Evolutionary conservation across 2,329 filamentous ascomycete species (phyloP).

Genomic region (Trichophyton mentagrophytes): DNA sequence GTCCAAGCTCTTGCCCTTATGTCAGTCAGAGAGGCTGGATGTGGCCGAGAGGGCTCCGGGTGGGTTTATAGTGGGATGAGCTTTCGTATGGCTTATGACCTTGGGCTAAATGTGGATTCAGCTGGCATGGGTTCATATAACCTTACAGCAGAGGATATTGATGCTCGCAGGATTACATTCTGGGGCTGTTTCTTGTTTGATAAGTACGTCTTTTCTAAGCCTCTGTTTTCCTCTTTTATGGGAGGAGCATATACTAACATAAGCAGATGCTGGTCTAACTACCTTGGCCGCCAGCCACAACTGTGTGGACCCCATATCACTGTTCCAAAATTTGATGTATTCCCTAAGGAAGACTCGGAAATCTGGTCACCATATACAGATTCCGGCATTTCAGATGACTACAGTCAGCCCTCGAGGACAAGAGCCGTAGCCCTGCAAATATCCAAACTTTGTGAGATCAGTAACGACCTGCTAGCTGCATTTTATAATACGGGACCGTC

Average conservation of each 20-base stretch:
- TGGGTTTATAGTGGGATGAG: slow-evolving; percentile 99
- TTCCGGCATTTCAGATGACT: slow-evolving; percentile 57
- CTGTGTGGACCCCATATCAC: slow-evolving; percentile 67
- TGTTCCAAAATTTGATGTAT: slow-evolving; percentile 79
- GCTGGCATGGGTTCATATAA: slow-evolving; percentile 50
- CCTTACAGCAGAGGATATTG: slow-evolving; percentile 69
- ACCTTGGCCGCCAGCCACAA: slow-evolving; percentile 81
- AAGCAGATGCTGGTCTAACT: slow-evolving; percentile 79
- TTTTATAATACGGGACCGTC: slow-evolving; percentile 73
- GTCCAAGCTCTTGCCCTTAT: slow-evolving; percentile 90
- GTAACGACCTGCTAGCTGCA: slow-evolving; percentile 71
- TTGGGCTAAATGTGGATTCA: slow-evolving; percentile 79
- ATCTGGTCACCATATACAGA: slow-evolving; percentile 85
- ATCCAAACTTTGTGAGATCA: slow-evolving; percentile 78
- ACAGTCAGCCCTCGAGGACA: slow-evolving; percentile 64
- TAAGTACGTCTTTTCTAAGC: slow-evolving; percentile 43
- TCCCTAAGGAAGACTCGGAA: slow-evolving; percentile 74
- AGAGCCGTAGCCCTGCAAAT: slow-evolving; percentile 72
- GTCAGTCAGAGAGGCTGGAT: slow-evolving; percentile 92
- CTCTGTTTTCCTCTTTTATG: background rate
- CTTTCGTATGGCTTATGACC: slow-evolving; percentile 91
- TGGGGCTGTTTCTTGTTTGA: slow-evolving; percentile 99
- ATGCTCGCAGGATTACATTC: slow-evolving; percentile 81
- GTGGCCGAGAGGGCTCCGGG: slow-evolving; percentile 82
- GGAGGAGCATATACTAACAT: background rate